Conservation (phyloP, 192 early-diverging fungal genomes). For the Coemansia sp. region DNA sequence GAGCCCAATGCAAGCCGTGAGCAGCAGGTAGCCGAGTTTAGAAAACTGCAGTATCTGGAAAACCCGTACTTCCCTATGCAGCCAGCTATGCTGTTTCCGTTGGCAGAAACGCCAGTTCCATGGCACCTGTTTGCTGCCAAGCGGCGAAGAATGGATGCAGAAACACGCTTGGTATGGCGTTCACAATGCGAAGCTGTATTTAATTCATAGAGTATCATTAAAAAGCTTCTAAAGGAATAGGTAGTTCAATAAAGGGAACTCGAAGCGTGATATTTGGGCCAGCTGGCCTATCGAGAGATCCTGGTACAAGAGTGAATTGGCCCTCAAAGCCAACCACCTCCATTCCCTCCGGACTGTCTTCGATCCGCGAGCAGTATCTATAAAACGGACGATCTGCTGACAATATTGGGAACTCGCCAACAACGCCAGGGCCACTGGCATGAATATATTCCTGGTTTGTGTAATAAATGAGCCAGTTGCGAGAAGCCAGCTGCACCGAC, state of each 20-base stretch:
- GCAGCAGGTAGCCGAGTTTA: neutral
- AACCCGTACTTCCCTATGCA: conserved; percentile 48
- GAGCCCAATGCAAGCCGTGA: neutral
- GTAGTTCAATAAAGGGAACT: conserved; percentile 34
- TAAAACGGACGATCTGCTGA: conserved; percentile 25
- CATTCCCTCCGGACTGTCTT: conserved; percentile 27
- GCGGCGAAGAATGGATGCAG: conserved; percentile 37
- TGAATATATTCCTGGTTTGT: conserved; percentile 17
- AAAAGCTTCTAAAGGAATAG: conserved; percentile 32
- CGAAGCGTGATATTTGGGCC: conserved; percentile 26
- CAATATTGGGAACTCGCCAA: conserved; percentile 34
- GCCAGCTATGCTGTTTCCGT: conserved; percentile 35
- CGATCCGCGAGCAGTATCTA: conserved; percentile 35
- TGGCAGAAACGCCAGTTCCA: conserved; percentile 34
- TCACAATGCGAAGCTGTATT: conserved; percentile 36
- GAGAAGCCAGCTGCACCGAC: conserved; percentile 34
- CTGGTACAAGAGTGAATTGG: conserved; percentile 40
- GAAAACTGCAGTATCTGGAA: conserved; percentile 32
- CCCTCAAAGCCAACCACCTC: conserved; percentile 36
- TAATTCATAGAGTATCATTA: conserved; percentile 7
- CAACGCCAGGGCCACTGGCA: conserved; percentile 24
- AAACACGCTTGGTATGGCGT: conserved; percentile 42
- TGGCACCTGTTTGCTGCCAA: conserved; percentile 44
- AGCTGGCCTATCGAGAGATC: conserved; percentile 29
- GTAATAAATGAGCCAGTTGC: conserved; percentile 36